Evolutionary conservation across 2,329 filamentous ascomycete genomes (phyloP).

Genomic region (Aspergillus sp.): DNA sequence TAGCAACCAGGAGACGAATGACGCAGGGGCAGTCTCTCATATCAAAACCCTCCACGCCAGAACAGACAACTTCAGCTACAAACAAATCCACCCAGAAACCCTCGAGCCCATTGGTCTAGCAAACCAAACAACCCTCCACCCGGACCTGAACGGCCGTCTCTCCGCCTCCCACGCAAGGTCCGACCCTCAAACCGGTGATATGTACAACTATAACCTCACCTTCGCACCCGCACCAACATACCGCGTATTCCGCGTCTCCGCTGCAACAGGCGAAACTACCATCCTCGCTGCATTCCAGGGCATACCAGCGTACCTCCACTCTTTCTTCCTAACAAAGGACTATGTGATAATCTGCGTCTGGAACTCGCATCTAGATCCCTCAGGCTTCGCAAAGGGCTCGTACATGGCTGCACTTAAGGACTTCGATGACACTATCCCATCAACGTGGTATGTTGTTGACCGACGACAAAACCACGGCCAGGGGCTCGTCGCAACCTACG

Average conservation of each 20-base stretch:
- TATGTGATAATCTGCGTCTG: conserved; percentile 75
- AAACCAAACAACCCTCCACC: conserved; percentile 62
- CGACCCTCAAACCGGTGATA: conserved; percentile 70
- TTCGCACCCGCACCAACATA: conserved; percentile 61
- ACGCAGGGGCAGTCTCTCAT: conserved; percentile 23
- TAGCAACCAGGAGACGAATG: conserved; percentile 19
- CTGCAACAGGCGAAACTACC: conserved; percentile 62
- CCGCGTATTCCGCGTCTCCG: conserved; percentile 66
- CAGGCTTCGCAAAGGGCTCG: conserved; percentile 1
- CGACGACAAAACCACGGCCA: conserved; percentile 51
- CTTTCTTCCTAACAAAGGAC: conserved; percentile 69
- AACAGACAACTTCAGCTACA: conserved; percentile 54
- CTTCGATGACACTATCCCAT: conserved; percentile 58
- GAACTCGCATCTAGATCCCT: conserved; percentile 61
- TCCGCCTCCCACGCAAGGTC: conserved; percentile 70
- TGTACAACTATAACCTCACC: conserved; percentile 80
- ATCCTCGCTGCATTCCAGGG: conserved; percentile 67
- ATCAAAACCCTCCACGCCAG: conserved; percentile 59
- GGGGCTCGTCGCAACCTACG: conserved; percentile 69
- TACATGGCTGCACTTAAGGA: conserved; percentile 66
- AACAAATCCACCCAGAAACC: conserved; percentile 67
- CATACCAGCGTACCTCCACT: conserved; percentile 75
- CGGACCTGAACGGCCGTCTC: conserved; percentile 64
- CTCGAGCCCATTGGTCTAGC: conserved; percentile 70
- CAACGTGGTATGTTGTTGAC: conserved; percentile 74